A percentile compares a stretch with the other conserved stretches of the same genome.
phyloP scores from a whole-genome alignment of 352 stramenopile species.

The Globisporangium barbulae region DNA sequence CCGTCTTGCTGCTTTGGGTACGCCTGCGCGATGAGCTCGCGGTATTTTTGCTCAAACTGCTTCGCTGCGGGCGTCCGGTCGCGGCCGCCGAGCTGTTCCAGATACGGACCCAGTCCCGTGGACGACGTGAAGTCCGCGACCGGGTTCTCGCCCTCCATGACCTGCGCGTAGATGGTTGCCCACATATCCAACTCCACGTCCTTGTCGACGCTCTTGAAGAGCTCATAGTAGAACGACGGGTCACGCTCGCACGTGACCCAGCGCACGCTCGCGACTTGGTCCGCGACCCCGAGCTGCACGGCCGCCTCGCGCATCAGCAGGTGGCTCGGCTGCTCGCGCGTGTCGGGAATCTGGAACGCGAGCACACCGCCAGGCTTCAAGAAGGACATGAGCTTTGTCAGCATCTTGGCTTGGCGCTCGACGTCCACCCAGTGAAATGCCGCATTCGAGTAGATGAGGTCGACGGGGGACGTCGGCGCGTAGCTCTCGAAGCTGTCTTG shows the following conservation, averaged over 20 bases:
- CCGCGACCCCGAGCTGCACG: slow-evolving; percentile 30
- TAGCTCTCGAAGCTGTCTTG: slow-evolving; percentile 62
- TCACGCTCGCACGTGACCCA: slow-evolving; percentile 71
- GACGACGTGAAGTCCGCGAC: slow-evolving; percentile 70
- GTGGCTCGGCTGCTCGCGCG: slow-evolving; percentile 52
- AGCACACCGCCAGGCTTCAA: slow-evolving; percentile 68
- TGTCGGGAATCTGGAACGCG: slow-evolving; percentile 76
- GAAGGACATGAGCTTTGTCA: slow-evolving; percentile 49
- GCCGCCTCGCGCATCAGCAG: slow-evolving; percentile 54
- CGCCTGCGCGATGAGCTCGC: slow-evolving; percentile 43
- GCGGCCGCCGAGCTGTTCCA: slow-evolving; percentile 44
- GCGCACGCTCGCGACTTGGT: slow-evolving; percentile 44
- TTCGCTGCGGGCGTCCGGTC: slow-evolving; percentile 18
- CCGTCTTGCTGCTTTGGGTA: slow-evolving; percentile 63
- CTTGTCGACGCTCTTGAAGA: slow-evolving; percentile 32
- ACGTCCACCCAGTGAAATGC: slow-evolving; percentile 63
- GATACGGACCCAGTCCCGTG: slow-evolving; percentile 53
- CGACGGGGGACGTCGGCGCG: slow-evolving; percentile 28
- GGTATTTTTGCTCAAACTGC: slow-evolving; percentile 52
- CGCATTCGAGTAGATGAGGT: slow-evolving; percentile 76
- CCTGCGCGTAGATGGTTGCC: slow-evolving; percentile 54
- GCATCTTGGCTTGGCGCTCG: slow-evolving; percentile 41
- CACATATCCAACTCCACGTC: slow-evolving; percentile 54
- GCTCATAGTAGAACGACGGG: slow-evolving; percentile 66
- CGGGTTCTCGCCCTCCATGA: slow-evolving; percentile 58